Percentiles rank a stretch among this genome's conserved stretches.
Evolutionary conservation across 768 basidiomycete genomes (phyloP).

Genomic region (Hericium rajendrae): DNA sequence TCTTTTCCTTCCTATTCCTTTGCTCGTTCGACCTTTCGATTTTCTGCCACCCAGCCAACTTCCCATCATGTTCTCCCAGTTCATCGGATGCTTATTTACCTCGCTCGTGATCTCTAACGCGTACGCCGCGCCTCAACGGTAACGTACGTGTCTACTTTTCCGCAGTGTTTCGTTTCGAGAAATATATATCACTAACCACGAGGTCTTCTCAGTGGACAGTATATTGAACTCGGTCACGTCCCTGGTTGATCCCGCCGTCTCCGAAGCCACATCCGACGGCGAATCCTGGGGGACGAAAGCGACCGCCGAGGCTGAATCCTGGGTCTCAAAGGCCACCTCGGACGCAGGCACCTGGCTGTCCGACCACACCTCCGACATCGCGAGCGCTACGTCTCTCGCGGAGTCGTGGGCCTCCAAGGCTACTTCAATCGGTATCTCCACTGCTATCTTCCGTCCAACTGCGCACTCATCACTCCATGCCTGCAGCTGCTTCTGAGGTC

Average conservation of each 20-base stretch:
- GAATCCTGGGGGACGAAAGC: neutral
- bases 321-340: neutral
- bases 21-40: too few relatives aligned
- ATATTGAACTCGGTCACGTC: neutral
- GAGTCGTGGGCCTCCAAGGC: neutral
- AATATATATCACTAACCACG: too few relatives aligned
- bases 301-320: neutral
- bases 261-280: too few relatives aligned
- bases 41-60: too few relatives aligned
- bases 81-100: too few relatives aligned
- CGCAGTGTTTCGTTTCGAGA: too few relatives aligned
- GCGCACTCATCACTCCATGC: neutral
- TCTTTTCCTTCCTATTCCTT: too few relatives aligned
- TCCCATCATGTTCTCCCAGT: too few relatives aligned
- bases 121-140: neutral
- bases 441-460: neutral
- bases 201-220: neutral
- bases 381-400: neutral
- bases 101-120: neutral
- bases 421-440: neutral
- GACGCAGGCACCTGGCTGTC: too few relatives aligned
- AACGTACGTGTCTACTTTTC: neutral
- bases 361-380: neutral
- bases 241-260: neutral
- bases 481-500: neutral